Evolutionary conservation across 768 basidiomycete genomes (phyloP).

Genomic region (Calocybe cyanea): DNA sequence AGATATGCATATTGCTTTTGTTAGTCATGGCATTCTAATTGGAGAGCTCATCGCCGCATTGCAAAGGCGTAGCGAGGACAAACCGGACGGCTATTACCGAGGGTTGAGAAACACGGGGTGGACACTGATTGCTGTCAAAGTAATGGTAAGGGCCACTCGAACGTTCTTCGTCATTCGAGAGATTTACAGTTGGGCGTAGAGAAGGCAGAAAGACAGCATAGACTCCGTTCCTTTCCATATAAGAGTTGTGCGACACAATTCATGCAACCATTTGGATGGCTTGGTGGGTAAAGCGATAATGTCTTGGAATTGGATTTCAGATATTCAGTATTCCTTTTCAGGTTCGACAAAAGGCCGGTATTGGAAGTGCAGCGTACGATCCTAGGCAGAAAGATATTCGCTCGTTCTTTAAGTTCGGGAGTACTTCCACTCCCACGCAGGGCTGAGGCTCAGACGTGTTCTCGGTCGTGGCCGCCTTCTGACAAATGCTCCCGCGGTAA

Average conservation of each 20-base stretch:
- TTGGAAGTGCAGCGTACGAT: constrained; percentile 68
- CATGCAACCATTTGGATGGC: constrained; percentile 48
- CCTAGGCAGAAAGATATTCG: constrained; percentile 73
- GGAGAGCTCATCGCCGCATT: constrained; percentile 53
- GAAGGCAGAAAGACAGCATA: constrained; percentile 14
- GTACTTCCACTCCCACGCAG: not conserved
- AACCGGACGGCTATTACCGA: constrained; percentile 28
- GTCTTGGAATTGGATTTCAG: not conserved
- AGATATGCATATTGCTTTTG: constrained; percentile 54
- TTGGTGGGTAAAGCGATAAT: constrained; percentile 40
- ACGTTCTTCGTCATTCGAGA: not conserved
- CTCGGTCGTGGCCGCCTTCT: no score
- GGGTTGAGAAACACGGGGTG: constrained; percentile 70
- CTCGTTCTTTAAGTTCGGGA: constrained; percentile 49
- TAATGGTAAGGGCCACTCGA: constrained; percentile 24
- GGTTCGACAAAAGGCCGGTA: constrained; percentile 71
- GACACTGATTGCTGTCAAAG: constrained; percentile 49
- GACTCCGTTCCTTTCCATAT: constrained; percentile 27
- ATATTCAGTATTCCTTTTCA: constrained; percentile 8
- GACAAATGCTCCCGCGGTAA: no score
- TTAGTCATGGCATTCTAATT: constrained; percentile 77
- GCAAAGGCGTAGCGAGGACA: constrained; percentile 32
- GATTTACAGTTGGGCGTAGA: constrained; percentile 23
- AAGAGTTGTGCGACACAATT: constrained; percentile 49
- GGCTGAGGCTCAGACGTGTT: not conserved